These are phyloP conservation scores for Citrus cavaleriei DNA, from an alignment of 345 rosid species.

Conservation along the genomic window DNA sequence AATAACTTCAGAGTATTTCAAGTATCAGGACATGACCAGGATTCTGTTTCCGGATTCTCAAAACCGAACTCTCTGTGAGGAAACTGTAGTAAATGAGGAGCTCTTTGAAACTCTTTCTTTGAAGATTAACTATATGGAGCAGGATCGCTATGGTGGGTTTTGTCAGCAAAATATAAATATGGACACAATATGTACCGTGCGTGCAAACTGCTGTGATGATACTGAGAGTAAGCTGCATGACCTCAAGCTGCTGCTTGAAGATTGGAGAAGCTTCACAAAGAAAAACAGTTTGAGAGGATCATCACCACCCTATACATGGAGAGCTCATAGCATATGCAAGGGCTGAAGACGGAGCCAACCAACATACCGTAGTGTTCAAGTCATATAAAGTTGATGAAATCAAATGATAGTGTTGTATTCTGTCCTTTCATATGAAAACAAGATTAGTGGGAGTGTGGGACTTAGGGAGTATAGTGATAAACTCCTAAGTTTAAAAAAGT, in stretches of 20 bases:
- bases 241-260: constrained; percentile 36
- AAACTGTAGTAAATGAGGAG: neutral
- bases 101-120: neutral
- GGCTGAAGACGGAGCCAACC: too few species aligned
- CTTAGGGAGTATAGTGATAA: too few species aligned
- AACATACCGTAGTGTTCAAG: too few species aligned
- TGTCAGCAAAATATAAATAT: constrained; percentile 23
- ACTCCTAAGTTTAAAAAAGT: too few species aligned
- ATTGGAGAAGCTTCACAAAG: constrained; percentile 25
- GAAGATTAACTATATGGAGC: neutral
- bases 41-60: constrained; percentile 20
- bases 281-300: neutral
- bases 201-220: constrained; percentile 39
- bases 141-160: constrained; percentile 17
- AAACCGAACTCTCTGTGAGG: constrained; percentile 19
- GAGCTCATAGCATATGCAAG: neutral
- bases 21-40: constrained; percentile 14
- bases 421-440: too few species aligned
- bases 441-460: too few species aligned
- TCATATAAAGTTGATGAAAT: too few species aligned
- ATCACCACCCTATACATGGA: neutral
- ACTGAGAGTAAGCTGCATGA: constrained; percentile 36
- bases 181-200: constrained; percentile 27
- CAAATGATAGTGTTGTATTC: too few species aligned
- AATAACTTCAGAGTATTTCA: constrained; percentile 13